Base-by-base conservation (phyloP, 2,329 filamentous ascomycete species). In the Septoria petroselini region DNA sequence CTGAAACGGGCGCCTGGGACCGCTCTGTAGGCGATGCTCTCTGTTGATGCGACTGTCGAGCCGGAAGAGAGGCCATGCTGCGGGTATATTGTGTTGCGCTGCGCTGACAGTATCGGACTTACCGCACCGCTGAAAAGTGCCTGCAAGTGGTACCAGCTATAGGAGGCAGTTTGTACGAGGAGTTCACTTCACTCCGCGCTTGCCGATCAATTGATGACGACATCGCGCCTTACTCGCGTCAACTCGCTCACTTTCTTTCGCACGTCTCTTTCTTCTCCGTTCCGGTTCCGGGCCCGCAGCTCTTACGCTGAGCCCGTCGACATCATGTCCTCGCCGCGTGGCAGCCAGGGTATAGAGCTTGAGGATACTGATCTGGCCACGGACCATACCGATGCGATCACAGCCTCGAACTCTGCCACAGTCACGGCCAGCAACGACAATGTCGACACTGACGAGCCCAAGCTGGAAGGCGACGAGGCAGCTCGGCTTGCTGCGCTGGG, bases 21-120 rank as follows among this genome's bases (percentile, higher is more conserved):
- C 52, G 53, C 17, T 57, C 54, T 27, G 55, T 48, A 15, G 55
- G 53, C 7, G 56, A 59, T 8, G 53, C 17, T 41, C 59, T 53
- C 34, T 29, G 45, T 40, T 55, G 54, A 18, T 58, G 58, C 4
- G 58, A 51, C 47, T 58, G 62, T 18, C 59, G 60, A 14, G 68
- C 64, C 41, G 72, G 71, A 12, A 73, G 63, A 15, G 71, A 73
- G 23, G 70, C 71, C 72, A 74, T 75, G 47, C 6, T 38, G 41
- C 3, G 35, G 18, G 35, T 7, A 33, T 5, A 12, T 30, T 30
- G 12, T n/a, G 11, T 7, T 33, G 23, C 5, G 5, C 23, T 27
- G 23, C 9, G 23, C 9, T 27, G 23, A n/a, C n/a, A n/a, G n/a
- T n/a, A n/a, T n/a, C n/a, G n/a, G n/a, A n/a, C n/a, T n/a, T n/a